Evolutionary conservation across 306 rosid genomes (phyloP).

Genomic region (Senna tora): DNA sequence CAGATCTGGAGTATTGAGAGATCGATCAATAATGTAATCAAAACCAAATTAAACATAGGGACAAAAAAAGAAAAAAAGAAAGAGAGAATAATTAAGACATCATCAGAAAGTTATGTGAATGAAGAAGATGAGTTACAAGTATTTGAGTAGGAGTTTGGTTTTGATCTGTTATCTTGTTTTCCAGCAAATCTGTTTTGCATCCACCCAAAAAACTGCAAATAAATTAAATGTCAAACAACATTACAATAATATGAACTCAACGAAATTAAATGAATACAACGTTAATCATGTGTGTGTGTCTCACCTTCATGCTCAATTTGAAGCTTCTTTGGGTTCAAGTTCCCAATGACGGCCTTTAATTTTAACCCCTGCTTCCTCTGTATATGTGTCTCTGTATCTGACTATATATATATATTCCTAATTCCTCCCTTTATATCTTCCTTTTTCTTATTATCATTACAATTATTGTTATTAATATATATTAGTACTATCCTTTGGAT

Average conservation of each 20-base stretch:
- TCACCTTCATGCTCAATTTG: constrained; percentile 78
- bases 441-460: not conserved
- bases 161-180: constrained; percentile 68
- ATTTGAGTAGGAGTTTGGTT: constrained; percentile 47
- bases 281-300: too few relatives aligned
- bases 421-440: constrained; percentile 23
- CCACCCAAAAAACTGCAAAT: constrained; percentile 90
- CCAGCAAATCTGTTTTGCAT: constrained; percentile 84
- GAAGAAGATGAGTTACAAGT: constrained; percentile 57
- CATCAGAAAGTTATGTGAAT: too few relatives aligned
- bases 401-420: not conserved
- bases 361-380: not conserved
- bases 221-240: too few relatives aligned
- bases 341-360: constrained; percentile 54
- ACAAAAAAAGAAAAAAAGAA: too few relatives aligned
- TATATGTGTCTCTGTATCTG: constrained; percentile 35
- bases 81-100: too few relatives aligned
- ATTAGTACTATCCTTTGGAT: too few relatives aligned
- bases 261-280: too few relatives aligned
- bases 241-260: too few relatives aligned
- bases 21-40: not conserved
- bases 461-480: not conserved
- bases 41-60: not conserved
- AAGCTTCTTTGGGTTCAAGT: constrained; percentile 59
- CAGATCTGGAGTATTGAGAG: not conserved